Conservation (phyloP, 2,329 filamentous ascomycete species). For the Coleophoma cylindrospora region DNA sequence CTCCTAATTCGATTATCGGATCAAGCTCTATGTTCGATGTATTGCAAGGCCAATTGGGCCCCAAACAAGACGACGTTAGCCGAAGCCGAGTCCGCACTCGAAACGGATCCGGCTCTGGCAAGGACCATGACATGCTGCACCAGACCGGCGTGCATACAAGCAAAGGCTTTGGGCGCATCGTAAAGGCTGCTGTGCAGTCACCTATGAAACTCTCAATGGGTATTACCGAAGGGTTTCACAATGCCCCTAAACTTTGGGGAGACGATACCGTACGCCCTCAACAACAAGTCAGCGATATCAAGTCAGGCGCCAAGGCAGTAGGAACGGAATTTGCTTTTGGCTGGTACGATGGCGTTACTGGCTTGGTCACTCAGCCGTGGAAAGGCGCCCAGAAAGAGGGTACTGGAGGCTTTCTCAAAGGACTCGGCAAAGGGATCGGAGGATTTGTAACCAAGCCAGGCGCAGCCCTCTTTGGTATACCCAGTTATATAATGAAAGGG, state of each 20-base stretch:
- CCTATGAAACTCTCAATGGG: slow-evolving; percentile 81
- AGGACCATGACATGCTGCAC: slow-evolving; percentile 25
- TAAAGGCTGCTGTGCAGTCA: slow-evolving; percentile 64
- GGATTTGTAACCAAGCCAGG: slow-evolving; percentile 73
- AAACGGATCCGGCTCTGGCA: no score
- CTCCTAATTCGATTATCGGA: slow-evolving; percentile 6
- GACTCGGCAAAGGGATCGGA: slow-evolving; percentile 74
- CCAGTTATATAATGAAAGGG: slow-evolving; percentile 75
- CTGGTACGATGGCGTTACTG: slow-evolving; percentile 74
- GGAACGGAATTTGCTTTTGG: slow-evolving; percentile 71
- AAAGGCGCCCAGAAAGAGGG: slow-evolving; percentile 61
- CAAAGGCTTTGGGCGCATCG: slow-evolving; percentile 61
- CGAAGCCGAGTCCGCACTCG: no score
- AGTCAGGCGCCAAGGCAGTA: slow-evolving; percentile 69
- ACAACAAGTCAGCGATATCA: slow-evolving; percentile 71
- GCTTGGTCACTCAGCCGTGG: slow-evolving; percentile 71
- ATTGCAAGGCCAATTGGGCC: slow-evolving; percentile 6
- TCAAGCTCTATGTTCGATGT: slow-evolving; percentile 7
- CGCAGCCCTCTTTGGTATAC: slow-evolving; percentile 62
- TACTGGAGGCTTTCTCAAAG: slow-evolving; percentile 66
- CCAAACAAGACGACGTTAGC: background rate
- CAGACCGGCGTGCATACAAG: slow-evolving; percentile 59
- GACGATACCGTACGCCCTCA: slow-evolving; percentile 71
- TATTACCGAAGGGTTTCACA: slow-evolving; percentile 79
- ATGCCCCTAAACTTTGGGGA: slow-evolving; percentile 77